Base-by-base conservation (phyloP, 2,329 filamentous ascomycete genomes). In the Venturia effusa region DNA sequence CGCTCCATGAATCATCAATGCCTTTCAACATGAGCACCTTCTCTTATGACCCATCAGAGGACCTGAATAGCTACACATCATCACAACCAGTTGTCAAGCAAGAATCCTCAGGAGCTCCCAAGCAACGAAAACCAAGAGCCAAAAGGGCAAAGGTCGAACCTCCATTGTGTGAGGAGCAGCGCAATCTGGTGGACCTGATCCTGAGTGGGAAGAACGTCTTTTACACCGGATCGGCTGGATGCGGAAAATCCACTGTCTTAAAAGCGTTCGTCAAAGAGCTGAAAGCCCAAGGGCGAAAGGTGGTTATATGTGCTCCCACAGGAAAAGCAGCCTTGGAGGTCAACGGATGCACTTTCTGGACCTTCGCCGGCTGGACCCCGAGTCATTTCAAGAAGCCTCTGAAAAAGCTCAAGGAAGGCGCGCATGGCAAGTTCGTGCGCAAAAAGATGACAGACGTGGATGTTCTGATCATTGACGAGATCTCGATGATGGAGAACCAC, bases 391-490 rank as follows among this genome's bases (percentile, higher is more conserved):
- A 80, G 64, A 72, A 71, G 41, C 66, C 75, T 0, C 67, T 83
- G 0, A 61, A 74, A 0, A 66, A 72, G 0, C 65, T 82, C 27
- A 71, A 70, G 40, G 4, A 40, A 0, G 68, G 57, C 1, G 75
- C 76, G 0, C 70, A 73, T 30, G 74, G 71, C 10, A 74, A 73
- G 11, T 69, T 71, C 1, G 69, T 76, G 0, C 71, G 67, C 27
- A 69, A 74, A 1, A 74, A 79, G 0, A 71, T 84, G 1, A 68
- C 24, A 0, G 39, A 70, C 0, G 83, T 80, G 0, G 76, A 87
- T 61, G 80, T 85, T 0, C 75, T 88, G 1, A 78, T 88, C 30
- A 83, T 88, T 19, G 85, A 88, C 67, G 86, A 88, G 71, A 83
- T 88, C 64, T 84, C 81, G 66, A 88, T 88, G 85, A 77, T 87